These are phyloP conservation scores for Aureobasidium sp. DNA, from an alignment of 2,329 filamentous ascomycete genomes.

Conservation along the genomic window DNA sequence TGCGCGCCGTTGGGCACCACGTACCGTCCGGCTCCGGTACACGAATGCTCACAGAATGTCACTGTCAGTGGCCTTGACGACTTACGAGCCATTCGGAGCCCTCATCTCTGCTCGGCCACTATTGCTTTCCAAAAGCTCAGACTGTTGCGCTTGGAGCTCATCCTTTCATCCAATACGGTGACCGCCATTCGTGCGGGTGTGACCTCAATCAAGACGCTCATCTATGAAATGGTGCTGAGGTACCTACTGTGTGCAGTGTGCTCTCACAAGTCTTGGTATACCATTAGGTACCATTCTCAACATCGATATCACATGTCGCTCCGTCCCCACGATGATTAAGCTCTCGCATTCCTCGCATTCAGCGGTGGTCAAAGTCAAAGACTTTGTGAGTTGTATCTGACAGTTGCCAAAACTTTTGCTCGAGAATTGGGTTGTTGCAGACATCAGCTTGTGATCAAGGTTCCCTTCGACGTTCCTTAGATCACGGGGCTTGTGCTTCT, in stretches of 20 bases:
- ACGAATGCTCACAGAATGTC: background rate
- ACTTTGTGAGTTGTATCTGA: constrained; percentile 1
- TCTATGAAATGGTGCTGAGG: background rate
- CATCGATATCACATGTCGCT: constrained; percentile 7
- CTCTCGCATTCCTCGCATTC: constrained; percentile 2
- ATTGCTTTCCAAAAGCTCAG: background rate
- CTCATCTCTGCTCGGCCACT: background rate
- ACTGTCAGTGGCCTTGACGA: background rate
- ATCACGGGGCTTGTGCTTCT: constrained; percentile 1
- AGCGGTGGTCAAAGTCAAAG: background rate
- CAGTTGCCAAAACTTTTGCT: background rate
- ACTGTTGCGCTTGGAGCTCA: background rate
- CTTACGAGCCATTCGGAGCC: background rate
- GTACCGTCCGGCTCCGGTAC: constrained; percentile 3
- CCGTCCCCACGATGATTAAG: background rate
- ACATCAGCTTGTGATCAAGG: background rate
- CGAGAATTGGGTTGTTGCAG: background rate
- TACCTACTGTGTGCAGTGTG: background rate
- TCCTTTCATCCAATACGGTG: background rate
- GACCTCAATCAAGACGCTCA: background rate
- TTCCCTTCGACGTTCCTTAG: background rate
- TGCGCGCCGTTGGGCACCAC: background rate
- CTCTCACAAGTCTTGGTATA: too few species aligned
- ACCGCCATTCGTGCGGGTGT: background rate
- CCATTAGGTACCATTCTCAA: background rate